These are phyloP conservation scores for Bruguiera gymnorhiza DNA, from an alignment of 345 rosid genomes.

Conservation along the genomic window DNA sequence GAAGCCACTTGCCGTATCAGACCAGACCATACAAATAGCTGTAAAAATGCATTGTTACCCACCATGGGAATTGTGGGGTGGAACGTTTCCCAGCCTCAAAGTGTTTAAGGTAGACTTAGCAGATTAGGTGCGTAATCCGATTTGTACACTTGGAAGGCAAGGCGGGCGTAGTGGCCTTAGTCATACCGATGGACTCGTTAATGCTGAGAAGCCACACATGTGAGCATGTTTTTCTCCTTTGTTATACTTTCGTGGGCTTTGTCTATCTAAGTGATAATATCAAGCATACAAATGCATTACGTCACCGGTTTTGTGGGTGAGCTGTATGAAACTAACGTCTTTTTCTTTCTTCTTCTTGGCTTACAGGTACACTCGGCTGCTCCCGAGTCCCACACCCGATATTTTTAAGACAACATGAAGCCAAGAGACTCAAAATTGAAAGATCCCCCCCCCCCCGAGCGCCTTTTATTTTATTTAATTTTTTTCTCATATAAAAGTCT, in stretches of 20 bases:
- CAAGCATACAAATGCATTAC: neutral
- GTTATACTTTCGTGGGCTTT: neutral
- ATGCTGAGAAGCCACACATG: neutral
- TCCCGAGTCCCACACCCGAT: no score
- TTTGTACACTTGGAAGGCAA: slow-evolving; percentile 24
- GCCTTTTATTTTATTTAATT: no score
- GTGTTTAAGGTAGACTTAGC: slow-evolving; percentile 19
- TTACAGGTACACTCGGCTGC: no score
- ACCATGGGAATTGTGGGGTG: slow-evolving; percentile 7
- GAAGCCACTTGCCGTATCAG: slow-evolving; percentile 9
- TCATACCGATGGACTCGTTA: slow-evolving; percentile 16
- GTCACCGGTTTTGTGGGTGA: neutral
- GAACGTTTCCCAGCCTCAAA: slow-evolving; percentile 25
- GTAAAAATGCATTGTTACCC: slow-evolving; percentile 11
- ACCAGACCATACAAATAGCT: slow-evolving; percentile 13
- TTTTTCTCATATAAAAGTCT: no score
- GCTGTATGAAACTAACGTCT: neutral
- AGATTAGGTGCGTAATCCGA: slow-evolving; percentile 31
- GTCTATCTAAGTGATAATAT: neutral
- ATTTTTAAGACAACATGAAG: no score
- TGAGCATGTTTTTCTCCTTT: no score
- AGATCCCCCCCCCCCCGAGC: no score
- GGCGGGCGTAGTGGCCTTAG: slow-evolving; percentile 29
- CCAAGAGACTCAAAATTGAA: no score
- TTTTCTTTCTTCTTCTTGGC: neutral